Evolutionary conservation across 2,329 filamentous ascomycete species (phyloP).

Genomic region (Diaporthe eres): DNA sequence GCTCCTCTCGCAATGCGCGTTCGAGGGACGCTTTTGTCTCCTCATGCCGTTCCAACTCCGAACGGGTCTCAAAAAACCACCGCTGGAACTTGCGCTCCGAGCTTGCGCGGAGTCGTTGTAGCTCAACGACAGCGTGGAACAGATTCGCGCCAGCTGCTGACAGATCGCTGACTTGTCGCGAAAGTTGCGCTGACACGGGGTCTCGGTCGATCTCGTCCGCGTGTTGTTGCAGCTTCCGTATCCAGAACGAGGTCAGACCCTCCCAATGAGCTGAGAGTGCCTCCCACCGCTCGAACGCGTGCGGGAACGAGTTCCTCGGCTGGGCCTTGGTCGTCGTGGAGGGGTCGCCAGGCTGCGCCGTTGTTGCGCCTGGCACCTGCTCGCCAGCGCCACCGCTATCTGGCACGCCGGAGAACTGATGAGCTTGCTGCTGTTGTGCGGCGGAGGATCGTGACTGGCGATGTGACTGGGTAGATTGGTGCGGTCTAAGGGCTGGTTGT

Average conservation of each 20-base stretch:
- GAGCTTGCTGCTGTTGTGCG: conserved; percentile 48
- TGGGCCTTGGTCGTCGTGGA: conserved; percentile 53
- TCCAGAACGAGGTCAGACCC: conserved; percentile 97
- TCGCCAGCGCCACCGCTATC: conserved; percentile 23
- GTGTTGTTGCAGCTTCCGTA: conserved; percentile 91
- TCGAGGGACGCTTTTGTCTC: conserved; percentile 89
- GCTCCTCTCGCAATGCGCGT: conserved; percentile 79
- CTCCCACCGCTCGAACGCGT: conserved; percentile 98
- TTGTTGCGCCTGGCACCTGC: conserved; percentile 39
- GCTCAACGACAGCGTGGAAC: conserved; percentile 96
- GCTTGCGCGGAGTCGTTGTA: conserved; percentile 92
- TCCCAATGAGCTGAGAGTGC: conserved; percentile 98
- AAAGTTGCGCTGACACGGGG: conserved; percentile 88
- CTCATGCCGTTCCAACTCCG: conserved; percentile 86
- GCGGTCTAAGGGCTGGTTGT: conserved; percentile 41
- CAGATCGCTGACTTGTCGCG: conserved; percentile 95
- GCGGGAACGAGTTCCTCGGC: conserved; percentile 84
- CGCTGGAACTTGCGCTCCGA: conserved; percentile 98
- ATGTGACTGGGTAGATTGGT: conserved; percentile 43
- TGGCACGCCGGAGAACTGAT: conserved; percentile 43
- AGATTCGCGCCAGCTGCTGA: conserved; percentile 96
- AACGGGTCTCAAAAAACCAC: conserved; percentile 96
- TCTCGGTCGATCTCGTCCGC: conserved; percentile 86
- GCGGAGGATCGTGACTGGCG: conserved; percentile 45
- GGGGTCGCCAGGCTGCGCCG: conserved; percentile 50